Evolutionary conservation across 2,329 filamentous ascomycete genomes (phyloP).

Genomic region (Phoma sp.): DNA sequence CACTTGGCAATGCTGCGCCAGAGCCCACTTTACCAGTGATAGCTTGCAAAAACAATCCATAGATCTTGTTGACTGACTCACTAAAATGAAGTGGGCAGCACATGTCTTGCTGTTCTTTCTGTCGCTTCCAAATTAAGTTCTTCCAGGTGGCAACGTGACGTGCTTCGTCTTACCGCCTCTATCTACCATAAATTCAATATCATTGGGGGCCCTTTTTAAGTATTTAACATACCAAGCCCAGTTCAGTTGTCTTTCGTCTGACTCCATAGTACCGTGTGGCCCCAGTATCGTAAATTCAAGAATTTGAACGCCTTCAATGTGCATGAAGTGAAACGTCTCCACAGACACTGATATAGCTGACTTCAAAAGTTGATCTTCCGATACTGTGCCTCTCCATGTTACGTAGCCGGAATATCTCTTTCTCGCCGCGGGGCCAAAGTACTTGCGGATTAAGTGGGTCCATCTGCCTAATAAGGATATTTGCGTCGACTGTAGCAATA

Average conservation of each 20-base stretch:
- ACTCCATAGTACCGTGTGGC: conserved; percentile 44
- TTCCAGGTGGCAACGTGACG: conserved; percentile 53
- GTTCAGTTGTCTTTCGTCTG: conserved; percentile 53
- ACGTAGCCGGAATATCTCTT: conserved; percentile 38
- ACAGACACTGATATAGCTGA: conserved; percentile 23
- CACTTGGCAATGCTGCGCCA: conserved; percentile 41
- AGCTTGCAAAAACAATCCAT: conserved; percentile 54
- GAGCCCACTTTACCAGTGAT: conserved; percentile 52
- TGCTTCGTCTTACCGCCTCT: conserved; percentile 47
- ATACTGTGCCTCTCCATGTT: conserved; percentile 38
- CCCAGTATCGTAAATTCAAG: conserved; percentile 54
- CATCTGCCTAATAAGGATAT: conserved; percentile 38
- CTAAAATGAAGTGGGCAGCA: conserved; percentile 50
- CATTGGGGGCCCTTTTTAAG: conserved; percentile 43
- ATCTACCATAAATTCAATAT: conserved; percentile 54
- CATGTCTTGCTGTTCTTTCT: conserved; percentile 39
- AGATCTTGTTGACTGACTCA: conserved; percentile 49
- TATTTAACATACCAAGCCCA: conserved; percentile 58
- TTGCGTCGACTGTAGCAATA: conserved; percentile 18
- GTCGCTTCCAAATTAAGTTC: conserved; percentile 50
- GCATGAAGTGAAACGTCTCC: conserved; percentile 31
- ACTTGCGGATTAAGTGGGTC: conserved; percentile 29
- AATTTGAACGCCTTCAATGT: conserved; percentile 25
- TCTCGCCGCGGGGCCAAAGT: conserved; percentile 18
- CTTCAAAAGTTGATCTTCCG: conserved; percentile 25